A percentile compares a stretch with the other conserved stretches of the same genome.
Conservation (phyloP, 148 eudicot genomes). For the Vaccinium darrowii region DNA sequence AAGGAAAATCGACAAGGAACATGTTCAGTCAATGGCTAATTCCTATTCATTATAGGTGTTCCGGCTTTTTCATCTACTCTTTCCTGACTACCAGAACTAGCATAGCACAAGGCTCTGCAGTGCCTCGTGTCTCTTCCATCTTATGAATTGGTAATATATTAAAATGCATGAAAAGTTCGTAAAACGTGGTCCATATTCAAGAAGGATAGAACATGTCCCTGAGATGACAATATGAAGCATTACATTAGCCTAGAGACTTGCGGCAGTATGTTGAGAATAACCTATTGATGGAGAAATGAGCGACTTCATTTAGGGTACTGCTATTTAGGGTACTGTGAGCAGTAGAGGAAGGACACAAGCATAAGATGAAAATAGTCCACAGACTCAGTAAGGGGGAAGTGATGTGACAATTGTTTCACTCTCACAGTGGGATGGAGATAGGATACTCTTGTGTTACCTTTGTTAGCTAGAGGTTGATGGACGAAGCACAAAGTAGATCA, state of each 20-base stretch:
- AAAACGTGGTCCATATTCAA: background rate
- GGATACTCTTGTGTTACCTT: background rate
- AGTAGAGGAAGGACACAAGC: background rate
- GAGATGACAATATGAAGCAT: background rate
- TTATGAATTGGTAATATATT: no score
- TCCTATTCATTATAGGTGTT: no score
- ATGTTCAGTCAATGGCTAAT: no score
- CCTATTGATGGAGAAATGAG: background rate
- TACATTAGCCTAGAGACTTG: background rate
- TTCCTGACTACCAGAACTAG: no score
- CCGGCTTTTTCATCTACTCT: no score
- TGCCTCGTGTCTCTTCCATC: background rate
- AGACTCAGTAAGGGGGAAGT: background rate
- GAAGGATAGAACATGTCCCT: background rate
- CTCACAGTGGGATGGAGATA: background rate
- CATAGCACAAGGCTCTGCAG: background rate
- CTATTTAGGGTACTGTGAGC: background rate
- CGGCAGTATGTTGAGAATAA: background rate
- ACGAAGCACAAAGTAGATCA: background rate
- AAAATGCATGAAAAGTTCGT: no score
- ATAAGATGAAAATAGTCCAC: background rate
- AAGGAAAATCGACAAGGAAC: no score
- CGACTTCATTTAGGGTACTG: background rate
- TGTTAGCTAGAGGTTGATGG: background rate
- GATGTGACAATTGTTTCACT: background rate